Evolutionary conservation across 768 basidiomycete genomes (phyloP).

Genomic region (Leccinum rimulosum): DNA sequence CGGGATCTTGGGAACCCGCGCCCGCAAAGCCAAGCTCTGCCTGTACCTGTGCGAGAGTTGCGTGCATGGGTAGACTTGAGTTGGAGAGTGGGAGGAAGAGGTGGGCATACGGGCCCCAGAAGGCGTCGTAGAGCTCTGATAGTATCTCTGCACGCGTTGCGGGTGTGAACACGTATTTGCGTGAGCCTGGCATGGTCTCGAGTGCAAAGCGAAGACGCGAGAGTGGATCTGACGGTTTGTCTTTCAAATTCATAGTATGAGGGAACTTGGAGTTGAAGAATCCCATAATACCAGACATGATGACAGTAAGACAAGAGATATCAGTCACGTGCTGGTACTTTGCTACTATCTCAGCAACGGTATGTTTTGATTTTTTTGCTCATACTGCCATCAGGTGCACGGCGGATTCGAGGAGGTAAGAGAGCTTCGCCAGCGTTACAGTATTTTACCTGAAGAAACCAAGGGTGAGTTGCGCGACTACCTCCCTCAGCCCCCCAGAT

Average conservation of each 20-base stretch:
- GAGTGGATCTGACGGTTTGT: conserved; percentile 58
- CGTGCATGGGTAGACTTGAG: conserved; percentile 58
- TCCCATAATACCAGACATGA: conserved; percentile 42
- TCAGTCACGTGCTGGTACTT: neutral
- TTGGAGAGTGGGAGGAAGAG: conserved; percentile 70
- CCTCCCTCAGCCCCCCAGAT: too few relatives aligned
- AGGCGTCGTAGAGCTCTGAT: conserved; percentile 76
- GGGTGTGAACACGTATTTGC: conserved; percentile 75
- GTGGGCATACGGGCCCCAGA: conserved; percentile 75
- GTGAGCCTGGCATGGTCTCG: conserved; percentile 77
- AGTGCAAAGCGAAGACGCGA: conserved; percentile 72
- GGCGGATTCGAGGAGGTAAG: too few relatives aligned
- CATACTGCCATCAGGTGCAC: too few relatives aligned
- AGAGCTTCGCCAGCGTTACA: too few relatives aligned
- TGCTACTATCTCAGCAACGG: too few relatives aligned
- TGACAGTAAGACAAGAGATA: neutral
- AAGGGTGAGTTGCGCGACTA: too few relatives aligned
- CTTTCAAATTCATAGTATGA: conserved; percentile 52
- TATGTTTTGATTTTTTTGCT: too few relatives aligned
- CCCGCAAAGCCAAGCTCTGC: conserved; percentile 52
- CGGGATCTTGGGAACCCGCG: conserved; percentile 56
- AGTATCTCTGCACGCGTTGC: conserved; percentile 77
- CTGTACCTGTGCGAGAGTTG: conserved; percentile 71
- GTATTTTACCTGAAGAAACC: too few relatives aligned
- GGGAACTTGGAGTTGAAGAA: conserved; percentile 52